phyloP scores from a whole-genome alignment of 1,139 yeast genomes.

The Taphrina wiesneri region DNA sequence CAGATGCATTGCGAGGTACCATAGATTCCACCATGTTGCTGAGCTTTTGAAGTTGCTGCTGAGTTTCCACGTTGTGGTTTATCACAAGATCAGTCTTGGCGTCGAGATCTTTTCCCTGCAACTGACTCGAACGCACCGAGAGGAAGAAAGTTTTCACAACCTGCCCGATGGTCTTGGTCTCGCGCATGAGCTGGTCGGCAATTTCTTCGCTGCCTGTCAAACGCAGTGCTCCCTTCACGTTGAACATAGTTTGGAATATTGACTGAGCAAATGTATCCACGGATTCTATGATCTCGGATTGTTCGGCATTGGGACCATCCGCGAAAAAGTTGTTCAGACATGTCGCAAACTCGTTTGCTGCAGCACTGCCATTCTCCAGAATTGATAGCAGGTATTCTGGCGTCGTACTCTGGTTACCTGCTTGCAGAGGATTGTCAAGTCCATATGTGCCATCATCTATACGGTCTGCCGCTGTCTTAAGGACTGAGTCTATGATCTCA shows the following conservation, averaged over 20 bases:
- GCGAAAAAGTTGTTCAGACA: conserved; percentile 75
- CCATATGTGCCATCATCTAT: conserved; percentile 74
- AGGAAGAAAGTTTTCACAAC: conserved; percentile 60
- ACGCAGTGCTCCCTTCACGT: conserved; percentile 68
- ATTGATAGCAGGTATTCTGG: conserved; percentile 71
- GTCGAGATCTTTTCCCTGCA: conserved; percentile 57
- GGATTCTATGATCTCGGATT: conserved; percentile 64
- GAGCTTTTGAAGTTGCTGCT: conserved; percentile 65
- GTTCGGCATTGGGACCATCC: conserved; percentile 74
- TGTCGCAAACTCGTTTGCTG: conserved; percentile 78
- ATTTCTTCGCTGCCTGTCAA: conserved; percentile 51
- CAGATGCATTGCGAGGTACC: conserved; percentile 51
- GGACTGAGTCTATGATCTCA: conserved; percentile 68
- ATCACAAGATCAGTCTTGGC: conserved; percentile 77
- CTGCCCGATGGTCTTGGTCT: conserved; percentile 53
- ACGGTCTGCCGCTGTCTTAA: conserved; percentile 67
- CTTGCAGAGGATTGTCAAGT: conserved; percentile 75
- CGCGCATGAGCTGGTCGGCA: conserved; percentile 44
- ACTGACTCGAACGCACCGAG: conserved; percentile 57
- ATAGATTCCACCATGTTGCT: conserved; percentile 59
- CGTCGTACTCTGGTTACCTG: conserved; percentile 76
- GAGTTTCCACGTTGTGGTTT: conserved; percentile 71
- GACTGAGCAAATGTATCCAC: conserved; percentile 68
- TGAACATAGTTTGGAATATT: conserved; percentile 64
- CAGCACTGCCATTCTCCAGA: conserved; percentile 68